Evolutionary conservation across 2,329 filamentous ascomycete genomes (phyloP).

Genomic region (Ampelomyces quisqualis): DNA sequence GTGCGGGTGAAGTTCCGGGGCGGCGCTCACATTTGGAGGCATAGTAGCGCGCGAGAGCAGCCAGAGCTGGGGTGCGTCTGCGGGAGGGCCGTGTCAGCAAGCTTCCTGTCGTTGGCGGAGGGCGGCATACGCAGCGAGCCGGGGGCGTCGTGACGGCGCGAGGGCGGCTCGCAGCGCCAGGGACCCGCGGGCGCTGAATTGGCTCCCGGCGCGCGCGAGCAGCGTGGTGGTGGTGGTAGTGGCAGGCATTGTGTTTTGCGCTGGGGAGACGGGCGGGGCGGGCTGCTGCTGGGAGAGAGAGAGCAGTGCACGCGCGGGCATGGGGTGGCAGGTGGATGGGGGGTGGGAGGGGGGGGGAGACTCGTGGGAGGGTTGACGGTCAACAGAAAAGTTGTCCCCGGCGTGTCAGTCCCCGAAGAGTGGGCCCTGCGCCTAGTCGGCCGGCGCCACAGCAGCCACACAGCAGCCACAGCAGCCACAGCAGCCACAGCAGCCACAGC

Average conservation of each 20-base stretch:
- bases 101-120: conserved; percentile 3
- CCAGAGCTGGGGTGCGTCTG: conserved; percentile 54
- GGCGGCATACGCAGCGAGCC: conserved; percentile 36
- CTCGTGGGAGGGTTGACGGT: conserved; percentile 28
- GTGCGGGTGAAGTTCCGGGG: too few species aligned
- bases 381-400: conserved; percentile 37
- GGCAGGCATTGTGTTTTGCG: conserved; percentile 56
- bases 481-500: conserved; percentile 6
- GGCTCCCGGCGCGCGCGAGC: conserved; percentile 48
- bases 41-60: conserved; percentile 66
- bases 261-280: too few species aligned
- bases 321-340: conserved; percentile 19
- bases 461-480: too few species aligned
- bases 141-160: conserved; percentile 40
- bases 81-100: conserved; percentile 35
- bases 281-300: conserved; percentile 16
- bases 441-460: too few species aligned
- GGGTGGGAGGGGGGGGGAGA: conserved; percentile 14
- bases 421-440: too few species aligned
- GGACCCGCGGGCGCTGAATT: conserved; percentile 45
- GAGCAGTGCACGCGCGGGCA: conserved; percentile 24
- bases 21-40: conserved; percentile 65
- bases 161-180: conserved; percentile 50
- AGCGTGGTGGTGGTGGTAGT: conserved; percentile 47
- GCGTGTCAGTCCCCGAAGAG: too few species aligned